Conservation (phyloP, 257 asterid genomes). For the Solanum raphanifolium region DNA sequence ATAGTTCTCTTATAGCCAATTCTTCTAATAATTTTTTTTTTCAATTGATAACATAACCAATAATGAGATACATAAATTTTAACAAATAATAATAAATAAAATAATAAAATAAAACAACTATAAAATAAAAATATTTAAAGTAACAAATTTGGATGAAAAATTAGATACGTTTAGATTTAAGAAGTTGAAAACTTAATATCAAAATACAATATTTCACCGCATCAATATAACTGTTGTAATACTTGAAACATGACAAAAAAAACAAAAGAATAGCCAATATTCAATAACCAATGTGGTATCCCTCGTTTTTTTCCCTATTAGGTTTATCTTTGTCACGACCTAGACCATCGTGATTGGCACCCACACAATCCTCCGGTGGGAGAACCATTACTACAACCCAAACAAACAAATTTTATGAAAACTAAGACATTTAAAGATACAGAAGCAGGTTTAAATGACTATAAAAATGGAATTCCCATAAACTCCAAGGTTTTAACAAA, state of each 20-base stretch:
- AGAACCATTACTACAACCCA: too few species aligned
- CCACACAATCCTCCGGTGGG: too few species aligned
- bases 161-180: neutral
- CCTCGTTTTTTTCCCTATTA: too few species aligned
- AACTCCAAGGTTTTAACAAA: too few species aligned
- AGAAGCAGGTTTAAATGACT: too few species aligned
- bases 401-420: too few species aligned
- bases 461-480: too few species aligned
- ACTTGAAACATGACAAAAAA: neutral
- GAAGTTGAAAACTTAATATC: neutral
- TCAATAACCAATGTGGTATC: neutral
- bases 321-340: too few species aligned
- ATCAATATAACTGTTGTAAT: neutral
- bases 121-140: neutral
- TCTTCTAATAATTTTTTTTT: neutral
- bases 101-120: neutral
- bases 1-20: too few species aligned
- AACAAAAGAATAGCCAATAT: neutral
- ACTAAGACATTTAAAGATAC: too few species aligned
- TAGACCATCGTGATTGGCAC: too few species aligned
- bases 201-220: neutral
- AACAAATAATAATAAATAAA: neutral
- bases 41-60: neutral
- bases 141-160: neutral
- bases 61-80: neutral